phyloP scores from a whole-genome alignment of 352 stramenopile genomes.

The Phytophthora pluvialis region DNA sequence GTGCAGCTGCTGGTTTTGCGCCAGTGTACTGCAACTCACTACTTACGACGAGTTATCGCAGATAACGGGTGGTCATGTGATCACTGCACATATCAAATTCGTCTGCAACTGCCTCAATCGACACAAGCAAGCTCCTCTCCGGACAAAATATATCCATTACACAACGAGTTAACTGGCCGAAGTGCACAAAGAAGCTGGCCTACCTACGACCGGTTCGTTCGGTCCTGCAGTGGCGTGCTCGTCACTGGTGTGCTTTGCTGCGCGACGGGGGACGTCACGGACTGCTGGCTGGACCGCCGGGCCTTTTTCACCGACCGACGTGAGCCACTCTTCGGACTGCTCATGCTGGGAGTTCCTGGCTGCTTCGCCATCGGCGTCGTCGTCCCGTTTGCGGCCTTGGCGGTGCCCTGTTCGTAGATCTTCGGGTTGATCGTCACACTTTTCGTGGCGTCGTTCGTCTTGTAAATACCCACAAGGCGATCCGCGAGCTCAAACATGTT shows the following conservation, averaged over 20 bases:
- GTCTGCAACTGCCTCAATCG: neutral
- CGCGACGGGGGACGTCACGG: slow-evolving; percentile 26
- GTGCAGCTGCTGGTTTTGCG: no score
- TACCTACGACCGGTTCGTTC: slow-evolving; percentile 49
- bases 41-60: neutral
- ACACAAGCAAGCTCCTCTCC: slow-evolving; percentile 2
- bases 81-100: neutral
- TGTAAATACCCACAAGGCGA: slow-evolving; percentile 99
- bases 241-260: slow-evolving; percentile 19
- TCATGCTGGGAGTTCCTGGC: slow-evolving; percentile 28
- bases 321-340: slow-evolving; percentile 29
- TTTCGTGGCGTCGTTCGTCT: slow-evolving; percentile 99
- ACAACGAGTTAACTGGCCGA: slow-evolving; percentile 10
- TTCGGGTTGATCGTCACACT: slow-evolving; percentile 99
- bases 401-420: slow-evolving; percentile 65
- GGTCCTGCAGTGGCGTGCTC: slow-evolving; percentile 46
- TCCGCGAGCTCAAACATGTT: slow-evolving; percentile 99
- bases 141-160: slow-evolving; percentile 16
- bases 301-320: slow-evolving; percentile 40
- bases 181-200: slow-evolving; percentile 12
- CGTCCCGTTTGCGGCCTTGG: slow-evolving; percentile 15
- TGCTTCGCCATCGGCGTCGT: slow-evolving; percentile 31
- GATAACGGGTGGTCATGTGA: no score
- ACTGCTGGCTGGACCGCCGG: slow-evolving; percentile 42
- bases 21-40: no score